Evolutionary conservation across 2,329 filamentous ascomycete species (phyloP), one percentile per base, ranked within the genome.

Genomic region (Penicillium corylophilum): DNA sequence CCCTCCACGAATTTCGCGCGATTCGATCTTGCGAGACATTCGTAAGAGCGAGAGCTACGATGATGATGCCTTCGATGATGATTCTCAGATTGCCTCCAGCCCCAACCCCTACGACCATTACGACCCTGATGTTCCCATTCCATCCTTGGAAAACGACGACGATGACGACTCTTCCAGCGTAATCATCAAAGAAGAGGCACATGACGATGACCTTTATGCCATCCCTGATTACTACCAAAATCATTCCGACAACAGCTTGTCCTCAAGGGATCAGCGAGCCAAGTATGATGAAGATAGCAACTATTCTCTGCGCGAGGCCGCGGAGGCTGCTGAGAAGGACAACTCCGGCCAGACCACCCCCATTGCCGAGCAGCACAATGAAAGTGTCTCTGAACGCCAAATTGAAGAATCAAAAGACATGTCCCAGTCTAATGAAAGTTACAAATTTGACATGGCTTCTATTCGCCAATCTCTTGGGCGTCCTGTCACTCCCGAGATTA

Each of bases 111-210:
- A 74, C 51, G 76, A 83, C 44, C 75, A 83, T 28, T 80, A 90
- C 53, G 91, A 97, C 67, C 93, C 93, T 6, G 93, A 97, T 69
- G 82, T 94, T 36, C 89, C 93, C 0, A 90, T 96, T 61, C 92
- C 90, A 18, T 95, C 90, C 31, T 87, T 90, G 13, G 93, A 96
- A 71, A 85, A 85, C 59, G 81, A 85, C 59, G 81, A 77, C 40
- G 73, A 77, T 23, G 73, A 80, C 35, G 77, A 80, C 79, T 55
- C 59, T 29, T 79, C 77, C 23, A 85, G 84, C 52, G 79, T 87
- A 47, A 79, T 87, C 43, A 85, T 92, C 64, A 89, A 87, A 61
- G 78, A 84, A 36, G 80, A 87, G 64, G 76, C 78, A 20, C 74
- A 77, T 24, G 82, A 86, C 22, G 81, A 86, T 44, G 72, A 73